Evolutionary conservation across 768 basidiomycete species (phyloP).

Genomic region (Asterophora parasitica): DNA sequence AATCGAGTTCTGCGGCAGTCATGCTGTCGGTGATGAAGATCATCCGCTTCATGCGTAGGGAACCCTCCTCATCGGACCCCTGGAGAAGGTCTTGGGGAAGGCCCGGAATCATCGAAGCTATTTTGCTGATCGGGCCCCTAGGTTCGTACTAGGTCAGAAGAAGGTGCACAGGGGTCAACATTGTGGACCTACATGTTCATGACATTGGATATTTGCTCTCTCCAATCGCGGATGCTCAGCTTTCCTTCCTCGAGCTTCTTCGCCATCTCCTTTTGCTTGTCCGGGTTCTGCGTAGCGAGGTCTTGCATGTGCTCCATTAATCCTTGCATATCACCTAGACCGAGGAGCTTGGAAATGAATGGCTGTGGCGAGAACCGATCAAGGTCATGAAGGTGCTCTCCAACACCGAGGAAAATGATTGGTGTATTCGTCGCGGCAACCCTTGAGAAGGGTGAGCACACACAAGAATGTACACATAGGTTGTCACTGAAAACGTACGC

Average conservation of each 20-base stretch:
- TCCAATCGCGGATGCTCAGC: conserved; percentile 94
- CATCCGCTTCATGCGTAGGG: conserved; percentile 91
- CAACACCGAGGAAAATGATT: conserved; percentile 97
- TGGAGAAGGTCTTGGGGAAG: conserved; percentile 87
- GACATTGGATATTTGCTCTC: conserved; percentile 94
- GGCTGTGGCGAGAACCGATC: conserved; percentile 95
- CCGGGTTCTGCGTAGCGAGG: conserved; percentile 86
- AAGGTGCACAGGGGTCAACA: conserved; percentile 8
- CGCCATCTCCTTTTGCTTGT: conserved; percentile 96
- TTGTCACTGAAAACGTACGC: conserved; percentile 61
- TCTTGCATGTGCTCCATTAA: conserved; percentile 99
- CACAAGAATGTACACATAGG: not conserved
- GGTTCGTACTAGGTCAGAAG: conserved; percentile 1
- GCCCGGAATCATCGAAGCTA: conserved; percentile 98
- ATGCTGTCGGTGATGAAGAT: conserved; percentile 98
- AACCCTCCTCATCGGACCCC: conserved; percentile 92
- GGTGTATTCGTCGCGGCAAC: conserved; percentile 99
- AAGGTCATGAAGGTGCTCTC: conserved; percentile 96
- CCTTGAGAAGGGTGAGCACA: conserved; percentile 34
- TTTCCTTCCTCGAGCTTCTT: conserved; percentile 98
- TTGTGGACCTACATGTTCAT: conserved; percentile 84
- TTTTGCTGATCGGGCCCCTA: conserved; percentile 98
- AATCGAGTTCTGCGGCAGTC: conserved; percentile 90
- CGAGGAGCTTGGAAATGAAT: conserved; percentile 94
- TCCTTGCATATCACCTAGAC: conserved; percentile 94